Evolutionary conservation across 345 rosid species (phyloP), one percentile per base, ranked within the genome.

Genomic region (Moricandia arvensis): DNA sequence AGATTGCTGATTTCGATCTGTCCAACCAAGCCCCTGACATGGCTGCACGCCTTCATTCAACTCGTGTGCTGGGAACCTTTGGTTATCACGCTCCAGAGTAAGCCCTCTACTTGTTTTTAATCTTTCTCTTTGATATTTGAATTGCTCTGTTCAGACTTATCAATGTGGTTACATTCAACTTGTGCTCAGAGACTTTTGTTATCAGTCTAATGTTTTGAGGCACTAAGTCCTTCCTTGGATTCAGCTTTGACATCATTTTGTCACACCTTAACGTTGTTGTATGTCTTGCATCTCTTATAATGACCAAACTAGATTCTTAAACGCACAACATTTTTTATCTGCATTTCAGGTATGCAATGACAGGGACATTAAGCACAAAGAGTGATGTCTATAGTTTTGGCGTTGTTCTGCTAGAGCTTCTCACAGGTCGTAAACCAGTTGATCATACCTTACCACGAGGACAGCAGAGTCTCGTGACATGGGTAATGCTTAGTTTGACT

Each of bases 21-120:
- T 90, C 97, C 49, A 95, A 95, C 84, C 97, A 91, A 88, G 96
- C 96, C 72, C 99, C 97, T 53, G 97, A 91, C 82, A 83, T 84
- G 83, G 89, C 97, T 33, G 97, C 97, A 1, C 97, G 97, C 47
- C 96, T 95, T 54, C 96, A 91, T 79, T 91, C 99, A 7, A 94
- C 96, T 33, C 96, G 97, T 83, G 97, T 95, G 60, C 85, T 91
- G 35, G 97, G 99, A 74, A 95, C 92, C 77, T 95, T 95, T 66
- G 97, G 97, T 62, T 95, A 90, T 80, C 99, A 95, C 80, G 99
- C 97, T 68, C 99, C 99, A 34, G 99, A 95, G 99, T 95, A 87
- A 86, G 91, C 59, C 35, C 61, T 79, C 30, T 62, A 21, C 54
- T 13, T 71, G 18, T 17, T 11, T 34, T n/a, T n/a, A n/a, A n/a